Evolutionary conservation across 2,329 filamentous ascomycete genomes (phyloP).

Genomic region (Sclerotinia minor): DNA sequence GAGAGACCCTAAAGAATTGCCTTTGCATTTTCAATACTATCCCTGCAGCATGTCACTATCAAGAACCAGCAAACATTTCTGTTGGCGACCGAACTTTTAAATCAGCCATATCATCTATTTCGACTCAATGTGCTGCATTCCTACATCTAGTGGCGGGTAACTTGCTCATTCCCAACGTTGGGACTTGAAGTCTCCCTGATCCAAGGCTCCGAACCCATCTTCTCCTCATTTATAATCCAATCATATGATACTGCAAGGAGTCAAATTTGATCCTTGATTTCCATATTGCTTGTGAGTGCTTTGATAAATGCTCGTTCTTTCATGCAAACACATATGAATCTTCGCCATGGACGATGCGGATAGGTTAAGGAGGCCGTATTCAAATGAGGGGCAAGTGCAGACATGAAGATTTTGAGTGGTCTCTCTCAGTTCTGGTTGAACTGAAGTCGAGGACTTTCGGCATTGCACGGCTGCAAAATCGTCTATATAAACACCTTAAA

Average conservation of each 20-base stretch:
- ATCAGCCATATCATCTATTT: constrained; percentile 15
- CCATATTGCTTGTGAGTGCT: background rate
- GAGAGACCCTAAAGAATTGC: background rate
- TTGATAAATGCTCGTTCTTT: background rate
- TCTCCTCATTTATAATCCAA: background rate
- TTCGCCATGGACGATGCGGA: background rate
- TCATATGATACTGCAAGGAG: constrained; percentile 13
- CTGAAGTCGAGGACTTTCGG: background rate
- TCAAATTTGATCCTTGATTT: background rate
- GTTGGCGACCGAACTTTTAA: constrained; percentile 6
- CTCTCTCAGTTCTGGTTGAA: background rate
- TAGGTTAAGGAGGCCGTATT: background rate
- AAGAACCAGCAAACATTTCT: background rate
- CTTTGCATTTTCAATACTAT: background rate
- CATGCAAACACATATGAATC: background rate
- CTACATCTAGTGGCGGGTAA: background rate
- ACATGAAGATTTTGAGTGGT: background rate
- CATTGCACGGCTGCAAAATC: background rate
- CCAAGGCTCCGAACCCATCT: background rate
- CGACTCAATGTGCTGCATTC: background rate
- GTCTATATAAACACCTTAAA: constrained; percentile 15
- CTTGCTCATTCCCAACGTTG: background rate
- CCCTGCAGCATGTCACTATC: constrained; percentile 5
- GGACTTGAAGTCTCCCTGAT: background rate
- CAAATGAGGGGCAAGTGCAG: constrained; percentile 6